Evolutionary conservation across 31 red algal genomes (phyloP), one percentile per base, ranked within the genome.

Genomic region (Asparagopsis taxiformis): DNA sequence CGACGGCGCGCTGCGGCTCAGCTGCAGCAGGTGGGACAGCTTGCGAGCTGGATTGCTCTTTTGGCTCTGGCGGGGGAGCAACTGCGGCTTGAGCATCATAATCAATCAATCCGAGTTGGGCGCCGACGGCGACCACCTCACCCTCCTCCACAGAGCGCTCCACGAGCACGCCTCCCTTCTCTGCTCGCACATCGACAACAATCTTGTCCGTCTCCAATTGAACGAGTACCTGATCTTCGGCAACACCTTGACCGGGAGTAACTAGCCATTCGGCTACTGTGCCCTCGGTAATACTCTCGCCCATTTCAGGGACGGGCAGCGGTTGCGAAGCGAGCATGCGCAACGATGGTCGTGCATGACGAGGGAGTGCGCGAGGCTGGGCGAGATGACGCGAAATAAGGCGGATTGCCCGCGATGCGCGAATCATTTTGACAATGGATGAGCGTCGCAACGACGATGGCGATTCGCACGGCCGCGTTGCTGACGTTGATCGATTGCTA

Each of bases 171-270:
- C 97, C 92, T 3, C 35, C 53, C 59, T 63, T 74, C 37, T 90
- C 82, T 17, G 92, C 89, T 44, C 88, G 91, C 3, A 99, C 90
- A 71, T 96, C 97, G 33, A 96, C 89, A 37, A 89, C 87, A 50
- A 99, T 85, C 71, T 99, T 99, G 43, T 99, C 97, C 13, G 97
- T 99, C 58, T 99, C 97, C 22, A 99, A 39, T 72, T 96, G 84
- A 2, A 86, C 92, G 16, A 99, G 68, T 3, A 96, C 75, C 61
- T 99, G 82, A 53, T 99, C 97, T 56, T 91, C 76, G 9, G 69
- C 53, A 16, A 99, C 89, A 22, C 63, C 61, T 31, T 95, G 73
- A 1, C 97, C 97, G 19, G 57, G 63, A 25, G 73, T 10, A 25
- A 90, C 80, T 25, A 76, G 70, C 82, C 80, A 92, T 24, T 68